Evolutionary conservation across 192 early-diverging fungal genomes (phyloP).

Genomic region (Pilaira anomala): DNA sequence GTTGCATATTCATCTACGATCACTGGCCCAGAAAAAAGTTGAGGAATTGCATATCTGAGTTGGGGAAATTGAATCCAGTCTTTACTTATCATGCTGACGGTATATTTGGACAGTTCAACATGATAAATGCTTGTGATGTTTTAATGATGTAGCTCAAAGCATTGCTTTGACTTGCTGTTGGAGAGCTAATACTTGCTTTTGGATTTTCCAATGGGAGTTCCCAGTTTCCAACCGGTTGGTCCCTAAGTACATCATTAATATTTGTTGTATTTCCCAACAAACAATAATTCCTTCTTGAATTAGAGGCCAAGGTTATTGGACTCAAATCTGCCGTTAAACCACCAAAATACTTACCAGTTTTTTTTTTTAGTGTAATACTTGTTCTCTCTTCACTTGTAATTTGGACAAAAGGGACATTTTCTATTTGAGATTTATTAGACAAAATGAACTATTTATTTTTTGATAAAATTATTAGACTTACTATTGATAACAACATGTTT

Average conservation of each 20-base stretch:
- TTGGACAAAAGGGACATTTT: too few species aligned
- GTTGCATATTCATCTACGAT: not conserved
- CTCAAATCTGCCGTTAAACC: too few species aligned
- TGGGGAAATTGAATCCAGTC: conserved; percentile 5
- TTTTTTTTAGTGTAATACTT: too few species aligned
- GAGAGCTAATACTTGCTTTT: too few species aligned
- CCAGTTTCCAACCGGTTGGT: not conserved
- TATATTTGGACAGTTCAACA: conserved; percentile 1
- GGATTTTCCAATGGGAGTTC: not conserved
- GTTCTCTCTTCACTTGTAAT: too few species aligned
- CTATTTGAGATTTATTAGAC: too few species aligned
- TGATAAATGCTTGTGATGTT: not conserved
- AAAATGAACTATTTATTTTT: too few species aligned
- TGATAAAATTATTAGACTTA: too few species aligned
- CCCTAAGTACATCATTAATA: not conserved
- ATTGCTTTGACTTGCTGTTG: not conserved
- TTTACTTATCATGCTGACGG: not conserved
- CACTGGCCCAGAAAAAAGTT: conserved; percentile 2
- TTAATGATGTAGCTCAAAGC: not conserved
- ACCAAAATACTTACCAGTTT: too few species aligned
- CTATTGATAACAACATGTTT: too few species aligned
- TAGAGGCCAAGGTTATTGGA: too few species aligned
- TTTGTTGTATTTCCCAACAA: not conserved
- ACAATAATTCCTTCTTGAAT: not conserved
- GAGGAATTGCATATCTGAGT: conserved; percentile 2